Evolutionary conservation across 140 eudicot genomes (phyloP), one percentile per base, ranked within the genome.

Genomic region (Oenanthe javanica): DNA sequence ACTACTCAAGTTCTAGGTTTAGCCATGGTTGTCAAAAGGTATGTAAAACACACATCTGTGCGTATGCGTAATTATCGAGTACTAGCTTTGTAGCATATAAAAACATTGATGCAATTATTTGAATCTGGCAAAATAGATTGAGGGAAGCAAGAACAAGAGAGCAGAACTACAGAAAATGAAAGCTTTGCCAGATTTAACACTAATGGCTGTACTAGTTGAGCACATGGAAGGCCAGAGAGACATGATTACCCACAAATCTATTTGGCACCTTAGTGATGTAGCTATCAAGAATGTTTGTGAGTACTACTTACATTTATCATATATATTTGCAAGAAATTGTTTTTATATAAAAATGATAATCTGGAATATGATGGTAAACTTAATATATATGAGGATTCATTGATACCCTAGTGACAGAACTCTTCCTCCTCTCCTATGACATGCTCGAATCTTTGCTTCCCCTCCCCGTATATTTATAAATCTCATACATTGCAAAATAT

Each of bases 141-240:
- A 77, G 36, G 67, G 84, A 21, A 63, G 40, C 16, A 89, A 86
- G 84, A 85, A 72, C 70, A 72, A 40, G 47, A 84, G 84, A 78
- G 81, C 51, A 1, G 52, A 66, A 10, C 10, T 63, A 49, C 81
- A 85, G n/a, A 84, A 78, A 86, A 85, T 83, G 78, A 87, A 86
- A 0, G 98, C 97, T 11, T 46, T 94, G 6, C 97, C 96, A 10
- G 94, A 94, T 81, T 92, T 87, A 89, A 88, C 97, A 78, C 83
- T 94, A 72, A 94, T 94, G 97, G 98, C 94, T 7, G 94, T 94
- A 77, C 72, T 94, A 9, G 98, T 94, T 42, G 97, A 94, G 87
- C 98, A 91, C 51, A 70, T 87, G 83, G 92, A 91, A 81, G 98
- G 98, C 61, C 97, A 93, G 84, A 90, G 98, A 86, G 97, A 92